Conservation (phyloP, 169 alveolate genomes). For the Babesia bovis region DNA sequence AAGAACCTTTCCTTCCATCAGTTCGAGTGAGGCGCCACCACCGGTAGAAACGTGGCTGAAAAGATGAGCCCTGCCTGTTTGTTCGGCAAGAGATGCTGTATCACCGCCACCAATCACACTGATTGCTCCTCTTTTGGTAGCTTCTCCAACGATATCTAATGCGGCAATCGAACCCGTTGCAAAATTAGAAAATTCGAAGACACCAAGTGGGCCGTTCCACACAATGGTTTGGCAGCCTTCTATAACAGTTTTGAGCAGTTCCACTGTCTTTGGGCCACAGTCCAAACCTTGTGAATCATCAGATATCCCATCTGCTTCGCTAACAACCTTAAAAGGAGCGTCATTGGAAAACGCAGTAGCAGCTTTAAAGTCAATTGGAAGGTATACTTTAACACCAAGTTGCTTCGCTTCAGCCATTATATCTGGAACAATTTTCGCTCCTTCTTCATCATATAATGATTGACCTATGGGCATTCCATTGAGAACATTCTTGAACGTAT, state of each 20-base stretch:
- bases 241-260: slow-evolving; percentile 79
- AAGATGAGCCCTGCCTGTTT: slow-evolving; percentile 78
- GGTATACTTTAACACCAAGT: slow-evolving; percentile 88
- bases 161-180: slow-evolving; percentile 88
- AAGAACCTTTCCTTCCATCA: slow-evolving; percentile 95
- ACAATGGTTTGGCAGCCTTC: slow-evolving; percentile 87
- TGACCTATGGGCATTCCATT: slow-evolving; percentile 88
- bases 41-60: slow-evolving; percentile 98
- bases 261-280: slow-evolving; percentile 92
- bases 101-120: slow-evolving; percentile 96
- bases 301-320: slow-evolving; percentile 88
- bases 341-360: slow-evolving; percentile 89
- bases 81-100: slow-evolving; percentile 90
- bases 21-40: slow-evolving; percentile 98
- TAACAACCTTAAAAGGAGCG: slow-evolving; percentile 82
- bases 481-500: slow-evolving; percentile 92
- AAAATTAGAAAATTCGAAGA: slow-evolving; percentile 90
- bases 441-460: slow-evolving; percentile 95
- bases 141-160: slow-evolving; percentile 86
- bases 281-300: slow-evolving; percentile 97
- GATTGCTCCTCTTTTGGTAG: slow-evolving; percentile 90
- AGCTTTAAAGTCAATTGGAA: slow-evolving; percentile 93
- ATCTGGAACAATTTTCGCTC: slow-evolving; percentile 92
- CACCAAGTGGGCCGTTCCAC: slow-evolving; percentile 98
- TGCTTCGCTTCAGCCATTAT: slow-evolving; percentile 90